Evolutionary conservation across 441 rosid species (phyloP).

Genomic region (Populus hybrid): DNA sequence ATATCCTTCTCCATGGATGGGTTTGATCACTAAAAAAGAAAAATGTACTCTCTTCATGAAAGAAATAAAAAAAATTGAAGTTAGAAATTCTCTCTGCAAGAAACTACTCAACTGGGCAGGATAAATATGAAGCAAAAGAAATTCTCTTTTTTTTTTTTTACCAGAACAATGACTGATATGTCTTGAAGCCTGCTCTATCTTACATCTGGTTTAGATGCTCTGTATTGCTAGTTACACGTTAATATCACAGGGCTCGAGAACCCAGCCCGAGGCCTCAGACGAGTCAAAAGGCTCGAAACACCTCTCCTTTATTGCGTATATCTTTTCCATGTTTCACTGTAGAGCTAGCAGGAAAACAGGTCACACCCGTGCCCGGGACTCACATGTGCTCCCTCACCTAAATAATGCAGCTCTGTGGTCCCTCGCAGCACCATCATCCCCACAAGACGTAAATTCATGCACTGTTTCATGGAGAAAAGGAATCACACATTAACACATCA

Average conservation of each 20-base stretch:
- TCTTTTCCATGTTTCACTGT: neutral
- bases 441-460: slow-evolving; percentile 3
- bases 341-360: neutral
- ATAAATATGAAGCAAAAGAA: too few relatives aligned
- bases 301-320: neutral
- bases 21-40: too few relatives aligned
- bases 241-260: neutral
- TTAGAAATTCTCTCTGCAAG: too few relatives aligned
- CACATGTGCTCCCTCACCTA: slow-evolving; percentile 14
- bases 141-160: too few relatives aligned
- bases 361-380: slow-evolving; percentile 4
- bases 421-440: slow-evolving; percentile 17
- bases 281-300: neutral
- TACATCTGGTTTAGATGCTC: too few relatives aligned
- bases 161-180: neutral
- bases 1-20: too few relatives aligned
- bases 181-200: neutral
- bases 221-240: neutral
- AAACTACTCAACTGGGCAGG: too few relatives aligned
- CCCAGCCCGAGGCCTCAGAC: too few relatives aligned
- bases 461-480: slow-evolving; percentile 3
- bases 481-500: slow-evolving; percentile 13
- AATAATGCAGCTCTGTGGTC: slow-evolving; percentile 28
- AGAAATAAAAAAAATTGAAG: too few relatives aligned
- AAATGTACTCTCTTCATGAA: too few relatives aligned